Evolutionary conservation across 2,329 filamentous ascomycete species (phyloP), one percentile per base, ranked within the genome.

Genomic region (Sclerotiophoma versabilis): DNA sequence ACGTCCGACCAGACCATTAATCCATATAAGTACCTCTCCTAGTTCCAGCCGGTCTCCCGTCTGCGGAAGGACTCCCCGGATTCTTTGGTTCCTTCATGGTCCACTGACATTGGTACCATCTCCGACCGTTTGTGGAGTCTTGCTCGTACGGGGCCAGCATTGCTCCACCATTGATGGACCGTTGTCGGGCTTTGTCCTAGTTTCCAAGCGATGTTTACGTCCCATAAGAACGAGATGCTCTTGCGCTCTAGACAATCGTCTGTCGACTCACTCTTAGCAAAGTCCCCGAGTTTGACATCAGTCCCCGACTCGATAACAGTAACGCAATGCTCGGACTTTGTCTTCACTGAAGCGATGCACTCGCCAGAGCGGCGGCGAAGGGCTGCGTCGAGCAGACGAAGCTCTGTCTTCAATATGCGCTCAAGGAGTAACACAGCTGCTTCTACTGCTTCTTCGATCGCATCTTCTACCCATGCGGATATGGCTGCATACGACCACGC

Each of bases 401-500:
- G 54, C 37, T 76, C 73, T 9, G 69, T 76, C 2, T 75, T 76
- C 49, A 73, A 66, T 19, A 54, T 75, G 26, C 69, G 74, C 30
- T 71, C 72, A 7, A 64, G 74, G 45, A 76, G 73, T 37, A 76
- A 75, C 20, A 76, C 74, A 7, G 63, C 67, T 27, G 64, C 62
- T 14, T 75, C 73, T n/a, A 63, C 60, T n/a, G 59, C 65, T 8
- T 73, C 71, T 20, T 71, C 69, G 5, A 22, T 67, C 32, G 48
- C 62, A 11, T 68, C 68, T 29, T 54, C 64, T 10, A 58, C 57
- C 29, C 59, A 66, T 47, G 46, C 61, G 33, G 62, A 57, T 37
- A 70, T 69, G 67, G 56, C 63, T 33, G 55, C 39, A 2, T 46
- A 54, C 41, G 29, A 49, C 30, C 33, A 46, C 14, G 20, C 57